Evolutionary conservation across 305 asterid species (phyloP), one percentile per base, ranked within the genome.

Genomic region (Fraxinus velutina): DNA sequence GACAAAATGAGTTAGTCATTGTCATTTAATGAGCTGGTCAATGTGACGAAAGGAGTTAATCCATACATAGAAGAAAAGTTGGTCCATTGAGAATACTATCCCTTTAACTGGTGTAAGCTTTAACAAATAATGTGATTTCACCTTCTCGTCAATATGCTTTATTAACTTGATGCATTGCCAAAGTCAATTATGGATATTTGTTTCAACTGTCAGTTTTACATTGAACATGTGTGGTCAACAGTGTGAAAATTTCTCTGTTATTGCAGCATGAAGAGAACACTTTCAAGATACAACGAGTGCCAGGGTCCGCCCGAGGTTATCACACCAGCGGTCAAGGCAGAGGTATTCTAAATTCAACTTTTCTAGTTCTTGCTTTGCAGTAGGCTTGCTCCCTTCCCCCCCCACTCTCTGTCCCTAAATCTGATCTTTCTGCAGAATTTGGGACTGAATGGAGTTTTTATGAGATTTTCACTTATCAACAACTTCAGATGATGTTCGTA

Each of bases 261-360:
- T 66, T 66, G 85, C 97, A 93, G 97, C 88, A 92, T 92, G 94
- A 83, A 79, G 71, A 81, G 70, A n/a, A 91, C 90, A 50, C 85
- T 93, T 82, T 37, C 82, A 8, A 92, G 95, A 84, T 91, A 91
- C 87, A 82, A 30, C 57, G 85, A 84, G 76, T 77, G 87, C 52
- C 33, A 47, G 75, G 88, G 82, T 19, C 62, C 78, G 30, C 17
- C 84, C 0, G 82, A 86, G 75, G 73, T 21, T 74, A 73, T 85
- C 78, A 76, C 79, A 2, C 82, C 10, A 80, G 94, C 87, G 62
- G 71, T 76, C 73, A 88, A 86, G 85, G 77, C 78, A 62, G 88
- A 88, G 94, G 98, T 92, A 81, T 62, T 75, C 83, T 55, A 75
- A 66, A 75, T 76, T 19, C 42, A 17, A 19, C 80, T 70, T 78